These are phyloP conservation scores for Dichotomopilus funicola DNA, from an alignment of 2,329 filamentous ascomycete species.

Conservation along the genomic window DNA sequence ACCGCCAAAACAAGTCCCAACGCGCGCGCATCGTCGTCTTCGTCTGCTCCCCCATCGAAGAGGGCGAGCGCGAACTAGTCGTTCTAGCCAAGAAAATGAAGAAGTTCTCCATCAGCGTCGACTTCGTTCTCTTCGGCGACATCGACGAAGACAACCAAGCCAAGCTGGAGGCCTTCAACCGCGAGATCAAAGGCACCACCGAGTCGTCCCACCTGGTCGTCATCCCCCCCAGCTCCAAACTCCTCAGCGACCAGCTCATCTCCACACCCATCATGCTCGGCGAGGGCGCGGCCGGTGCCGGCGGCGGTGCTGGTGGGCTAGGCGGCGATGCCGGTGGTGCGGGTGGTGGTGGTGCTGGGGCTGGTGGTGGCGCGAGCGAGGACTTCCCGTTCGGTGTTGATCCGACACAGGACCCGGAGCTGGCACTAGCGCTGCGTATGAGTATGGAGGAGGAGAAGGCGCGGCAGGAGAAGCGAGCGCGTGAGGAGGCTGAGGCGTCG, in stretches of 20 bases:
- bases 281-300: conserved; percentile 59
- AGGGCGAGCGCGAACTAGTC: conserved; percentile 81
- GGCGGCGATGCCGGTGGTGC: conserved; percentile 64
- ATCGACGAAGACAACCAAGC: conserved; percentile 81
- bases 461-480: conserved; percentile 77
- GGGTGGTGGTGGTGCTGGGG: conserved; percentile 49
- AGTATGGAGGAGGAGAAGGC: conserved; percentile 98
- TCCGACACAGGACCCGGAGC: conserved; percentile 82
- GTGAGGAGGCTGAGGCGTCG: conserved; percentile 64
- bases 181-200: conserved; percentile 73
- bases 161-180: conserved; percentile 90
- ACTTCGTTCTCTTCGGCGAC: conserved; percentile 93
- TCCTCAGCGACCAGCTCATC: conserved; percentile 87
- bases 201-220: conserved; percentile 89
- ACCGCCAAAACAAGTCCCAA: conserved; percentile 96
- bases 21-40: conserved; percentile 96
- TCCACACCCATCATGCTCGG: conserved; percentile 84
- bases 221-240: conserved; percentile 82
- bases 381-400: conserved; percentile 87
- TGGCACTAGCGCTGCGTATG: conserved; percentile 92
- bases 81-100: conserved; percentile 97
- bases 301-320: conserved; percentile 52
- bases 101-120: conserved; percentile 90
- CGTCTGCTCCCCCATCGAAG: conserved; percentile 84
- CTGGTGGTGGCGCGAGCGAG: conserved; percentile 49